Evolutionary conservation across 2,329 filamentous ascomycete genomes (phyloP).

Genomic region (Cyanodermella asteris): DNA sequence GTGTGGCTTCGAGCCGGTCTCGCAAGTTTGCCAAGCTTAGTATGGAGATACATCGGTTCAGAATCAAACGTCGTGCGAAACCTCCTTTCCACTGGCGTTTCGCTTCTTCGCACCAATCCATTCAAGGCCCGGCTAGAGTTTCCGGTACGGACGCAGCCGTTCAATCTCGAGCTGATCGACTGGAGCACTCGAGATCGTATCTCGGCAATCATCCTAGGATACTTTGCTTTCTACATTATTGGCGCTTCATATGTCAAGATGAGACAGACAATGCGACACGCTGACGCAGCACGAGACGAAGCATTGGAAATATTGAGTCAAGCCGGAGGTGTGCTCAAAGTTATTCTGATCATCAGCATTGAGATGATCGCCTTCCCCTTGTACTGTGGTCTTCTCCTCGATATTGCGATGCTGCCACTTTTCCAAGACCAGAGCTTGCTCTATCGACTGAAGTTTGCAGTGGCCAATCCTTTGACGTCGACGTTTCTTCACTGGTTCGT

Average conservation of each 20-base stretch:
- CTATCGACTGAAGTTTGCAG: conserved; percentile 58
- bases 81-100: neutral
- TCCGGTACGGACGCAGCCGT: conserved; percentile 15
- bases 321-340: conserved; percentile 90
- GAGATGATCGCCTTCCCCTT: conserved; percentile 96
- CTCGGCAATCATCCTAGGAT: conserved; percentile 64
- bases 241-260: conserved; percentile 62
- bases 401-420: conserved; percentile 68
- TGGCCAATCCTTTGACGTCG: conserved; percentile 63
- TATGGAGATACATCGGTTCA: no score
- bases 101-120: conserved; percentile 5
- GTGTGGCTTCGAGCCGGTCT: neutral
- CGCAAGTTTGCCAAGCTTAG: neutral
- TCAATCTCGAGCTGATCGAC: conserved; percentile 38
- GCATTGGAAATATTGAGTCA: conserved; percentile 50
- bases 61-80: neutral
- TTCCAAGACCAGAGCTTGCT: conserved; percentile 63
- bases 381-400: conserved; percentile 81
- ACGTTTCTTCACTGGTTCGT: conserved; percentile 98
- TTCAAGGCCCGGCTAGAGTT: conserved; percentile 30
- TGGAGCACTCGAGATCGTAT: conserved; percentile 48
- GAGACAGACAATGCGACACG: conserved; percentile 43
- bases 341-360: conserved; percentile 94
- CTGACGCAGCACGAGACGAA: conserved; percentile 29
- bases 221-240: conserved; percentile 49